Evolutionary conservation across 2,329 filamentous ascomycete species (phyloP).

Genomic region (Trichoderma oligosporum): DNA sequence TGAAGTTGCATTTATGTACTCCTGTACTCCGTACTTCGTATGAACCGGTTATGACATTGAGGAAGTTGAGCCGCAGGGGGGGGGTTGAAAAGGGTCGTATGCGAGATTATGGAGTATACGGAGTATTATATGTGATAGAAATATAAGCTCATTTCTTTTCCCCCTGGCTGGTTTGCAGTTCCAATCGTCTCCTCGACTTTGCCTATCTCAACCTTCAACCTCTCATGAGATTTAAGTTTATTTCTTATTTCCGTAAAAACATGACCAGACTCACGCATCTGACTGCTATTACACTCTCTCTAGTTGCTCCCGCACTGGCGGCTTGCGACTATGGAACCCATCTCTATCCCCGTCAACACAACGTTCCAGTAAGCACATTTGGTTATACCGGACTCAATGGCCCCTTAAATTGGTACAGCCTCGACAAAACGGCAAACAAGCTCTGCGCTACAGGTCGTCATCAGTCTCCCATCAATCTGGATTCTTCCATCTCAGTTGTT

Average conservation of each 20-base stretch:
- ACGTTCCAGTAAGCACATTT: conserved; percentile 36
- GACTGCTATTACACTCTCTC: not conserved
- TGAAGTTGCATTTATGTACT: no score
- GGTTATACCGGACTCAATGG: conserved; percentile 40
- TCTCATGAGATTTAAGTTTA: not conserved
- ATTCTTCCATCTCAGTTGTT: conserved; percentile 27
- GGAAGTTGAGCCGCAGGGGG: not conserved
- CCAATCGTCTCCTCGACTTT: no score
- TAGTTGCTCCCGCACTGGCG: conserved; percentile 24
- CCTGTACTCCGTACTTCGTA: no score
- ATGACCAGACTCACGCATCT: conserved; percentile 1
- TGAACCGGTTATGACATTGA: not conserved
- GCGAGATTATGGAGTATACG: no score
- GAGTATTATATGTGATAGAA: no score
- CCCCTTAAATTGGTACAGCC: conserved; percentile 50
- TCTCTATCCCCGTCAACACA: conserved; percentile 31
- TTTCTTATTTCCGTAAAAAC: not conserved
- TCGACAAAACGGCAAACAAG: conserved; percentile 40
- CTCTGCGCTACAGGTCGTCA: conserved; percentile 46
- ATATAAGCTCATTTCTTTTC: conserved; percentile 8
- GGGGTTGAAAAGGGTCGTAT: not conserved
- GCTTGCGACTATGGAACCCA: conserved; percentile 40
- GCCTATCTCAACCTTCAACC: no score
- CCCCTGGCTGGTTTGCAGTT: not conserved
- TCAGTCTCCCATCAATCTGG: conserved; percentile 57